Evolutionary conservation across 345 rosid species (phyloP).

Genomic region (Firmiana major): DNA sequence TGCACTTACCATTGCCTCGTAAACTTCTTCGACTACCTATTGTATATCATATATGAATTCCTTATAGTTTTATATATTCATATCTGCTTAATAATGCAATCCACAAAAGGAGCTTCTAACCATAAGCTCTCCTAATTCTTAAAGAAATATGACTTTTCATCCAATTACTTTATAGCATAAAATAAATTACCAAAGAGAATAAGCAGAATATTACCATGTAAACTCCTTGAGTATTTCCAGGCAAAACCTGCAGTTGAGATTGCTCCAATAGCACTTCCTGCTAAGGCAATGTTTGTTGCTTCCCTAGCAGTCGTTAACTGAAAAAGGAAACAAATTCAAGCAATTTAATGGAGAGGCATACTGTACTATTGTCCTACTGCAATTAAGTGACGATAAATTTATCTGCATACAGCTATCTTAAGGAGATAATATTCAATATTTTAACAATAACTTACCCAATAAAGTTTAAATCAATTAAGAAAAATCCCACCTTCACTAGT

Average conservation of each 20-base stretch:
- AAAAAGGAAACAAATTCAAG: conserved; percentile 1
- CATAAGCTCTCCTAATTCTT: not conserved
- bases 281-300: conserved; percentile 47
- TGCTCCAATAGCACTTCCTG: conserved; percentile 73
- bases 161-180: not conserved
- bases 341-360: not conserved
- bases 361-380: not conserved
- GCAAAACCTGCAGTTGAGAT: conserved; percentile 73
- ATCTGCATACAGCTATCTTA: not conserved
- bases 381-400: not conserved
- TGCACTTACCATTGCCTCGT: not conserved
- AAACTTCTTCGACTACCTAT: not conserved
- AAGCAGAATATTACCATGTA: conserved; percentile 54
- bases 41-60: not conserved
- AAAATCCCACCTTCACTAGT: not conserved
- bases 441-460: not conserved
- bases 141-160: not conserved
- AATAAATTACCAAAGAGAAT: not conserved
- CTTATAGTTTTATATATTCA: not conserved
- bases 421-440: not conserved
- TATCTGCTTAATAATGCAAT: not conserved
- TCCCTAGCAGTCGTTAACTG: conserved; percentile 91
- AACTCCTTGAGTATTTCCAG: conserved; percentile 85
- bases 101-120: not conserved
- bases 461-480: not conserved